Conservation (phyloP, 75 land plant species). For the Pseudotsuga menziesii region DNA sequence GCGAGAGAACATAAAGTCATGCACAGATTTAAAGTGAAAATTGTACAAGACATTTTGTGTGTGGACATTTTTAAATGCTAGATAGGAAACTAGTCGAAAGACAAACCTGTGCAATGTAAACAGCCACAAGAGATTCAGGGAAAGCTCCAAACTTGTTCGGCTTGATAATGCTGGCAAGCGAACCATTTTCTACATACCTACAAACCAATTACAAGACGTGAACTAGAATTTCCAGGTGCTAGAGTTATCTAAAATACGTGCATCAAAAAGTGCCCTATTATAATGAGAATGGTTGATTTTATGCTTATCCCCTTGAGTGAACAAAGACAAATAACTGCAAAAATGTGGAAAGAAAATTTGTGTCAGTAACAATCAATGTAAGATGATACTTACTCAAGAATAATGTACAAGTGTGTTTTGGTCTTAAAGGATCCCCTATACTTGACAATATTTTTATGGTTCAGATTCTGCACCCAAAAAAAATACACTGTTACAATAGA, state of each 20-base stretch:
- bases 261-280: neutral
- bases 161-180: conserved; percentile 96
- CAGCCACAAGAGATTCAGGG: conserved; percentile 90
- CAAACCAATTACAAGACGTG: neutral
- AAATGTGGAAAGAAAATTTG: neutral
- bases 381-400: conserved; percentile 82
- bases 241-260: neutral
- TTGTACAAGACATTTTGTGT: neutral
- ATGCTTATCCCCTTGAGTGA: neutral
- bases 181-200: conserved; percentile 98
- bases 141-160: conserved; percentile 99
- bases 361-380: neutral
- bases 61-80: neutral
- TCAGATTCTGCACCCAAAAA: conserved; percentile 73
- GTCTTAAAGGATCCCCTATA: conserved; percentile 94
- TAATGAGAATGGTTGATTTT: neutral
- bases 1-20: neutral
- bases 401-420: conserved; percentile 86
- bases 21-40: neutral
- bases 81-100: neutral
- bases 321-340: neutral
- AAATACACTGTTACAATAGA: neutral
- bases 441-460: conserved; percentile 97
- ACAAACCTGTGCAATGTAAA: conserved; percentile 88
- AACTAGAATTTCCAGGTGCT: neutral